These are phyloP conservation scores for Cicer pinnatifidum DNA, from an alignment of 306 rosid genomes.

Conservation along the genomic window DNA sequence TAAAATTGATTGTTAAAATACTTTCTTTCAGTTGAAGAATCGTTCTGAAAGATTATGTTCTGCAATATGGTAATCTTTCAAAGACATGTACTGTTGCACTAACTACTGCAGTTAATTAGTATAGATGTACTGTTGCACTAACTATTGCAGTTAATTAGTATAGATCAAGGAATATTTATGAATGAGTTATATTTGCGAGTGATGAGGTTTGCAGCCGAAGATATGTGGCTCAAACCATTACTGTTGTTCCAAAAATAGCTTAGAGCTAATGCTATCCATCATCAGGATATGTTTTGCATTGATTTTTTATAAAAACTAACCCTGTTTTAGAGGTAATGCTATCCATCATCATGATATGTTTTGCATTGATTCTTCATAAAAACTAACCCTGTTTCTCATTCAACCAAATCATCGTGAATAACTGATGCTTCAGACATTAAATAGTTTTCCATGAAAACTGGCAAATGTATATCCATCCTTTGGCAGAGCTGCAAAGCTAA, in stretches of 20 bases:
- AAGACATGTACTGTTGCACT: not conserved
- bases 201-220: not conserved
- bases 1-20: conserved; percentile 34
- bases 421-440: conserved; percentile 13
- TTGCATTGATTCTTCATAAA: conserved; percentile 8
- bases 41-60: conserved; percentile 19
- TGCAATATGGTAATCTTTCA: conserved; percentile 17
- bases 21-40: conserved; percentile 36
- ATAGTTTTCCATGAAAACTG: conserved; percentile 18
- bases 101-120: not conserved
- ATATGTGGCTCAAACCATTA: conserved; percentile 14
- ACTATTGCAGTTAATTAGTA: not conserved
- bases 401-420: conserved; percentile 9
- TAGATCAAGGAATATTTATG: conserved; percentile 14
- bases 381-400: conserved; percentile 13
- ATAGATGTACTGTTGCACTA: not conserved
- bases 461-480: conserved; percentile 15
- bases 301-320: conserved; percentile 2
- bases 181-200: conserved; percentile 19
- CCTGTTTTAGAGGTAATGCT: not conserved
- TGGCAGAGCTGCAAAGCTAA: conserved; percentile 6
- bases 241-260: conserved; percentile 8
- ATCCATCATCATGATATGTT: not conserved
- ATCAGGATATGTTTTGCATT: conserved; percentile 10
- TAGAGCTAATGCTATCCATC: conserved; percentile 4